Conservation (phyloP, 352 stramenopile genomes). For the Globisporangium radiosum region DNA sequence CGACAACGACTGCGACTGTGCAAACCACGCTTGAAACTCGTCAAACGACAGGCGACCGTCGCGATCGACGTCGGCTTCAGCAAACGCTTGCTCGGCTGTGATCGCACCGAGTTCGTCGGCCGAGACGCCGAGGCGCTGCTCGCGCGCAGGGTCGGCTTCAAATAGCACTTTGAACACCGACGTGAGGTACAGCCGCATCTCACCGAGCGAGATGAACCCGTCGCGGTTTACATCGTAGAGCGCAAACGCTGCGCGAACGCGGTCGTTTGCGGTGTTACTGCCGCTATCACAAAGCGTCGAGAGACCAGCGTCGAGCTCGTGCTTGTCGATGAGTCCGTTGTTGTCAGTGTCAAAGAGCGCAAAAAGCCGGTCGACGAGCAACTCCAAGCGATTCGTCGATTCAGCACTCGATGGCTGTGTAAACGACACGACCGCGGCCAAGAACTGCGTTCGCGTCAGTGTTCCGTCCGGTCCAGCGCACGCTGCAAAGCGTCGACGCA, state of each 20-base stretch:
- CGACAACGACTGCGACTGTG: constrained; percentile 24
- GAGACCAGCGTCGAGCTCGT: constrained; percentile 71
- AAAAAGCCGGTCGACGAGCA: constrained; percentile 77
- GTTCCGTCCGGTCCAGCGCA: constrained; percentile 57
- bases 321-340: constrained; percentile 77
- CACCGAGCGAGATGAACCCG: constrained; percentile 75
- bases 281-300: constrained; percentile 71
- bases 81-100: constrained; percentile 77
- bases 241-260: constrained; percentile 76
- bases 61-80: constrained; percentile 63
- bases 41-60: constrained; percentile 79
- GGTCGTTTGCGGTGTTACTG: constrained; percentile 56
- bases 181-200: constrained; percentile 82
- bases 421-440: constrained; percentile 55
- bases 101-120: constrained; percentile 67
- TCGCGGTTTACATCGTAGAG: constrained; percentile 87
- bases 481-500: constrained; percentile 71
- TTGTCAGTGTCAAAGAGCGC: constrained; percentile 75
- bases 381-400: constrained; percentile 35
- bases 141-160: constrained; percentile 65
- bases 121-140: constrained; percentile 50
- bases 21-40: constrained; percentile 82
- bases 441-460: constrained; percentile 62
- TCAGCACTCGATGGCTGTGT: constrained; percentile 12
- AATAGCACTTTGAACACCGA: constrained; percentile 87